These are phyloP conservation scores for Colletotrichum sojae DNA, from an alignment of 2,329 filamentous ascomycete genomes.

Conservation along the genomic window DNA sequence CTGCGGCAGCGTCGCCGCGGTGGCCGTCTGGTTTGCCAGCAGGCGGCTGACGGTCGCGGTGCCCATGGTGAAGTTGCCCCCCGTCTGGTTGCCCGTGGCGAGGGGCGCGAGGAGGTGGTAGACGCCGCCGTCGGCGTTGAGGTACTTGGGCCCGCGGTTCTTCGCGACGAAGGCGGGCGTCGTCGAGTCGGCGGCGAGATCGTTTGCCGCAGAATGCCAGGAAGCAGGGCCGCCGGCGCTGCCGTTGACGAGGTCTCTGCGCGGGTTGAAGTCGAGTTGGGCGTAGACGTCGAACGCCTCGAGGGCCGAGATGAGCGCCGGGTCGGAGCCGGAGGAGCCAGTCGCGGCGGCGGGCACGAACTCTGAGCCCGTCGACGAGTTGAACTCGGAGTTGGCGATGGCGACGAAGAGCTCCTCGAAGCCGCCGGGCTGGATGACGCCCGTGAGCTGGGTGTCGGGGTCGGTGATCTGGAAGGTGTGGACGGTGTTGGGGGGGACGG, in stretches of 20 bases:
- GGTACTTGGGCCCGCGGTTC: slow-evolving; percentile 60
- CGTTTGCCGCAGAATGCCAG: slow-evolving; percentile 57
- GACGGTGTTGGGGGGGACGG: slow-evolving; percentile 59
- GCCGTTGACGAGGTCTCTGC: slow-evolving; percentile 58
- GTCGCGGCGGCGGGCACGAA: slow-evolving; percentile 36
- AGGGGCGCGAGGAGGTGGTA: slow-evolving; percentile 62
- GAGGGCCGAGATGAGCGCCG: slow-evolving; percentile 52
- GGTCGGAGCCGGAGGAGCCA: slow-evolving; percentile 42
- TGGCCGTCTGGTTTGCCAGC: slow-evolving; percentile 27
- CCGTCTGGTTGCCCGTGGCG: slow-evolving; percentile 55
- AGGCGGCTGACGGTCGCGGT: slow-evolving; percentile 54
- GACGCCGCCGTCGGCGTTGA: slow-evolving; percentile 51
- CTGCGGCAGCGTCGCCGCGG: slow-evolving; percentile 7
- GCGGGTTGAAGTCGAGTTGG: slow-evolving; percentile 55
- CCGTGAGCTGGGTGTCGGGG: slow-evolving; percentile 62
- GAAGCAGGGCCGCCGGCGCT: slow-evolving; percentile 49
- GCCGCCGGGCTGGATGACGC: slow-evolving; percentile 61
- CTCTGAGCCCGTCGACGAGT: slow-evolving; percentile 53
- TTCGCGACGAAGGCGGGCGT: slow-evolving; percentile 61
- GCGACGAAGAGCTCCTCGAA: slow-evolving; percentile 62
- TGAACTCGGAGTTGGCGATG: slow-evolving; percentile 44
- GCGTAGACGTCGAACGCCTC: slow-evolving; percentile 59
- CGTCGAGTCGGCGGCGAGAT: slow-evolving; percentile 47
- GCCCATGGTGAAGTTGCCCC: slow-evolving; percentile 58
- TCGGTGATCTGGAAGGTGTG: slow-evolving; percentile 64